These are phyloP conservation scores for Hibiscus tridactylites DNA, from an alignment of 345 rosid species.

Conservation along the genomic window DNA sequence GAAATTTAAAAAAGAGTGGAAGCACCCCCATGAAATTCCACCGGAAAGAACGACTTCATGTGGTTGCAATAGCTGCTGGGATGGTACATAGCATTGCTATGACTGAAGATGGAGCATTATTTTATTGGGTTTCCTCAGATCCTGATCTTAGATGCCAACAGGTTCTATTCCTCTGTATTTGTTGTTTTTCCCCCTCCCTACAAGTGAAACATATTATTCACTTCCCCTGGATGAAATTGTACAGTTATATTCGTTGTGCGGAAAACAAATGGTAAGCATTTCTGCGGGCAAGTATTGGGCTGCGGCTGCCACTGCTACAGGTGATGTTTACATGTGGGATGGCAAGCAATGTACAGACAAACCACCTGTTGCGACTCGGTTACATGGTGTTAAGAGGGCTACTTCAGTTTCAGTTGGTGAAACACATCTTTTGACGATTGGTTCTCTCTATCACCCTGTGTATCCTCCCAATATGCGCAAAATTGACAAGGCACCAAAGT, in stretches of 20 bases:
- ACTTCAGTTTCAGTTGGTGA: constrained; percentile 90
- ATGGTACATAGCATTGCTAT: constrained; percentile 90
- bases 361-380: constrained; percentile 56
- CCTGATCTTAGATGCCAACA: constrained; percentile 84
- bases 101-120: constrained; percentile 82
- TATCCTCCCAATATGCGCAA: constrained; percentile 31
- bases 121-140: constrained; percentile 90
- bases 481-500: constrained; percentile 25
- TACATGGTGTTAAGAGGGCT: constrained; percentile 78
- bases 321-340: constrained; percentile 92
- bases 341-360: constrained; percentile 55
- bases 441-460: constrained; percentile 76
- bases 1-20: constrained; percentile 73
- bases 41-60: constrained; percentile 57
- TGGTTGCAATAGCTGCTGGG: constrained; percentile 83
- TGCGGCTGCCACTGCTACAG: constrained; percentile 74
- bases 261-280: constrained; percentile 57
- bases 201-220: neutral
- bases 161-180: constrained; percentile 33
- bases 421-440: constrained; percentile 78
- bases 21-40: constrained; percentile 62
- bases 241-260: constrained; percentile 57
- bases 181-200: neutral
- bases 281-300: constrained; percentile 96
- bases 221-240: constrained; percentile 5